These are phyloP conservation scores for Erodium maritimum DNA, from an alignment of 345 rosid genomes.

Conservation along the genomic window DNA sequence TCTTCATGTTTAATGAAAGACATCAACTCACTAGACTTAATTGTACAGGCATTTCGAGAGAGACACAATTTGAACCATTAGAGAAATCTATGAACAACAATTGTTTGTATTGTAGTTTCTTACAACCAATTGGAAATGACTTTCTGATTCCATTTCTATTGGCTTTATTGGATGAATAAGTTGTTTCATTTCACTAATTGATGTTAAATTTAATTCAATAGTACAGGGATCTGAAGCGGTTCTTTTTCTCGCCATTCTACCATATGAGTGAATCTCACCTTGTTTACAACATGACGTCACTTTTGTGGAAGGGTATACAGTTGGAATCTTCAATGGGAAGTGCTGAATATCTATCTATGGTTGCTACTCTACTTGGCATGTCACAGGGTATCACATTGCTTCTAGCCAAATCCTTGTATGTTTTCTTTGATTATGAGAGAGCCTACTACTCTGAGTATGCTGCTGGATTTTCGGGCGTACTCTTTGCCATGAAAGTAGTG, in stretches of 20 bases:
- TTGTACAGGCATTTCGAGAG: too few relatives aligned
- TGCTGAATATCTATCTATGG: slow-evolving; percentile 67
- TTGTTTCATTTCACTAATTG: not conserved
- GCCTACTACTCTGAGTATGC: slow-evolving; percentile 60
- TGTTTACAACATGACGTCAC: slow-evolving; percentile 81
- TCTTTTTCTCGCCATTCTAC: slow-evolving; percentile 76
- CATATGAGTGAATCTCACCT: slow-evolving; percentile 78
- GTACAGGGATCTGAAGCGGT: slow-evolving; percentile 67
- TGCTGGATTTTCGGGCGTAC: slow-evolving; percentile 85
- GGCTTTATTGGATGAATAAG: too few relatives aligned
- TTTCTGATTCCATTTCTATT: too few relatives aligned
- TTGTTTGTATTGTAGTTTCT: too few relatives aligned
- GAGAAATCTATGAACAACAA: too few relatives aligned
- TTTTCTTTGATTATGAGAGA: slow-evolving; percentile 42
- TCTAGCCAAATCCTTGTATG: slow-evolving; percentile 52
- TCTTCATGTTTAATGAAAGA: too few relatives aligned
- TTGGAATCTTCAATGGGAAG: slow-evolving; percentile 89
- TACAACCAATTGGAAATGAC: too few relatives aligned
- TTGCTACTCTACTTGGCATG: slow-evolving; percentile 53
- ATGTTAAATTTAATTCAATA: slow-evolving; percentile 18
- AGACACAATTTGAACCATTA: too few relatives aligned
- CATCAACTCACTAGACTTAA: too few relatives aligned
- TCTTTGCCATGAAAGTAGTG: slow-evolving; percentile 91
- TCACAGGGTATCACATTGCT: slow-evolving; percentile 80
- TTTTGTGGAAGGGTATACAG: slow-evolving; percentile 86